Percentiles rank a stretch among this genome's conserved stretches.
These are phyloP conservation scores for Aurantiochytrium sp. DNA, from an alignment of 108 stramenopile species.

Conservation along the genomic window DNA sequence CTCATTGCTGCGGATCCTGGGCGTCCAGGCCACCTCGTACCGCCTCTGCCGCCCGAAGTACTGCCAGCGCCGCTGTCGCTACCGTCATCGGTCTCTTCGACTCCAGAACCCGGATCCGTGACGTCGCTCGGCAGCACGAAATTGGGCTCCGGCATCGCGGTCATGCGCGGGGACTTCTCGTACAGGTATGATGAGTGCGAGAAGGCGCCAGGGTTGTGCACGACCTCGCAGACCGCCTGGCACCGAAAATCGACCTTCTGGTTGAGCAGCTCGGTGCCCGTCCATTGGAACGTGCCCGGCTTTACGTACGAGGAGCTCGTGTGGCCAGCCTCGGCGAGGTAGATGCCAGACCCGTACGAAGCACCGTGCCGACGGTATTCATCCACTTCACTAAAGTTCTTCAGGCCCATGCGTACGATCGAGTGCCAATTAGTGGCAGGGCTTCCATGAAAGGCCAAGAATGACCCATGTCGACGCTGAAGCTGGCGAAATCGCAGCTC, in stretches of 20 bases:
- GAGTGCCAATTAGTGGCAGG: not conserved
- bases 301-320: not conserved
- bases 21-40: too few species aligned
- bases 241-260: not conserved
- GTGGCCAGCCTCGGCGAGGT: not conserved
- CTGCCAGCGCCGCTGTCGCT: too few species aligned
- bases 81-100: too few species aligned
- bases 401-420: not conserved
- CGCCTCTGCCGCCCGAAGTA: too few species aligned
- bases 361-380: not conserved
- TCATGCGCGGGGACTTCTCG: not conserved
- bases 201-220: not conserved
- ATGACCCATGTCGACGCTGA: not conserved
- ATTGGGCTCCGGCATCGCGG: not conserved
- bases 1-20: too few species aligned
- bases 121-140: too few species aligned
- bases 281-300: not conserved
- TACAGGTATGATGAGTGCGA: not conserved
- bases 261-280: not conserved
- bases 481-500: not conserved
- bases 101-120: too few species aligned
- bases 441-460: not conserved
- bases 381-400: not conserved
- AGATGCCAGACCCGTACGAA: not conserved
- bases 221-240: not conserved